phyloP scores from a whole-genome alignment of 768 basidiomycete genomes.

The Paxillus rubicundulus region DNA sequence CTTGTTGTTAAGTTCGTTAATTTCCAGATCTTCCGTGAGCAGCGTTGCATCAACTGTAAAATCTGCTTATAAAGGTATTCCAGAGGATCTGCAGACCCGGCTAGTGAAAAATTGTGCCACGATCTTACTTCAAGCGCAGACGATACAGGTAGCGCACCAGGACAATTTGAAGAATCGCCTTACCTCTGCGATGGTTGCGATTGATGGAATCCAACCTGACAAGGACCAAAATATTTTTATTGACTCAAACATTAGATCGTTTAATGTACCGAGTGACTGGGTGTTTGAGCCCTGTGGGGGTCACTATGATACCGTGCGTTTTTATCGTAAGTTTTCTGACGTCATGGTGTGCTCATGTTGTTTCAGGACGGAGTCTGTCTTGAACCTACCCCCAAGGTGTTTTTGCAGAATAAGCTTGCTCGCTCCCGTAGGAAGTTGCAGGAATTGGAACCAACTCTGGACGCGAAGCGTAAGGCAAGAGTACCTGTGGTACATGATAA shows the following conservation, averaged over 20 bases:
- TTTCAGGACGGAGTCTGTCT: constrained; percentile 48
- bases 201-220: constrained; percentile 51
- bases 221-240: constrained; percentile 74
- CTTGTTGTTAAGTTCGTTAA: constrained; percentile 6
- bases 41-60: not conserved
- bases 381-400: constrained; percentile 70
- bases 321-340: not conserved
- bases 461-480: constrained; percentile 55
- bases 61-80: constrained; percentile 2
- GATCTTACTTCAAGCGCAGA: constrained; percentile 58
- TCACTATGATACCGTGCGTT: constrained; percentile 73
- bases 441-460: constrained; percentile 57
- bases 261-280: constrained; percentile 65
- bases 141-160: constrained; percentile 56
- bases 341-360: constrained; percentile 1
- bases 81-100: constrained; percentile 70
- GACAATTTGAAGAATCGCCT: constrained; percentile 55
- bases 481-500: not conserved
- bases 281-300: constrained; percentile 69
- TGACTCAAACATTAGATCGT: constrained; percentile 65
- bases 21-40: constrained; percentile 65
- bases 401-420: constrained; percentile 75
- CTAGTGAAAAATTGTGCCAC: constrained; percentile 54
- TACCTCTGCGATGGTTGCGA: constrained; percentile 42
- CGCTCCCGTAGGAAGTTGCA: constrained; percentile 58